Percentiles rank a stretch among this genome's conserved stretches.
phyloP scores from a whole-genome alignment of 371 early-diverging fungal species.

The Mucor indicus region DNA sequence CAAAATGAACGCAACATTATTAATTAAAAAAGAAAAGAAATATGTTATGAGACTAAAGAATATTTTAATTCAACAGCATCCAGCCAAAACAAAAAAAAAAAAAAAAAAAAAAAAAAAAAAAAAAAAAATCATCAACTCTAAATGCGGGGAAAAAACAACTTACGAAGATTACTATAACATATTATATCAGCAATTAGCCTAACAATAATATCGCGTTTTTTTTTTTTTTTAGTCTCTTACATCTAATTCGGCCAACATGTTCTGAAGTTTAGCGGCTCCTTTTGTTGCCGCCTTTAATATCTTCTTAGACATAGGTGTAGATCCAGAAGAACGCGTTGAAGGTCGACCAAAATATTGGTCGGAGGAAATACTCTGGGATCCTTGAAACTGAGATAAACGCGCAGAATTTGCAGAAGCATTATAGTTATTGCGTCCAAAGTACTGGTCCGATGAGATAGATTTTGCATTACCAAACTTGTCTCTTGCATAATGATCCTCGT shows the following conservation, averaged over 20 bases:
- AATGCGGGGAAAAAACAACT: not conserved
- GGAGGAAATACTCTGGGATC: constrained; percentile 72
- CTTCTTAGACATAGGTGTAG: constrained; percentile 23
- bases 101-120: not conserved
- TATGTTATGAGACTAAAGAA: too few species aligned
- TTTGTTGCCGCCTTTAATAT: constrained; percentile 29
- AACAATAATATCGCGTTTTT: too few species aligned
- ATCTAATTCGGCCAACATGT: constrained; percentile 20
- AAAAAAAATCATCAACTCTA: not conserved
- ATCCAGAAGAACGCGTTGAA: constrained; percentile 1
- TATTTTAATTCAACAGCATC: too few species aligned
- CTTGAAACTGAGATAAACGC: constrained; percentile 68
- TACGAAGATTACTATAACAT: too few species aligned
- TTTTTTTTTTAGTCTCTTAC: not conserved
- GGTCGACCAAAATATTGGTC: constrained; percentile 73
- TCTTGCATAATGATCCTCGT: constrained; percentile 41
- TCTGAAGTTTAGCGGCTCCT: constrained; percentile 33
- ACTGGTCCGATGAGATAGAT: constrained; percentile 85
- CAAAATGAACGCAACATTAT: constrained; percentile 1
- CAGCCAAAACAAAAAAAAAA: not conserved
- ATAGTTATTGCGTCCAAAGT: constrained; percentile 69
- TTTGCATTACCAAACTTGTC: constrained; percentile 76
- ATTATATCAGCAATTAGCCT: not conserved
- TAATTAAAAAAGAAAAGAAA: too few species aligned
- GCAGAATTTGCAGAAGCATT: constrained; percentile 46